A percentile compares a stretch with the other conserved stretches of the same genome.
Evolutionary conservation across 1,139 yeast genomes (phyloP).

Genomic region (Hyphopichia wangnamkhiaoensis): DNA sequence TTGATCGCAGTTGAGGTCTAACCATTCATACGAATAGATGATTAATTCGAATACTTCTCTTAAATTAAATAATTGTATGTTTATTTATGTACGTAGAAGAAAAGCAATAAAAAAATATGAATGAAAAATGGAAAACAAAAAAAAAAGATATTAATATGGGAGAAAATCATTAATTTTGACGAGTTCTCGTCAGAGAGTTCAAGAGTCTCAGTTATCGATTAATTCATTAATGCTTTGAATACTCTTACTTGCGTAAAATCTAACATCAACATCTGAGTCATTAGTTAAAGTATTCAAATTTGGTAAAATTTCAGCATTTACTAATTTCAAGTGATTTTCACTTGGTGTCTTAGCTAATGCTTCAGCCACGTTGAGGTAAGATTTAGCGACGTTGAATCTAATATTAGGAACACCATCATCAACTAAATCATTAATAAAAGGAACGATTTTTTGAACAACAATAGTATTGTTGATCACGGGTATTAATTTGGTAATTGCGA

Average conservation of each 20-base stretch:
- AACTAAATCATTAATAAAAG: conserved; percentile 72
- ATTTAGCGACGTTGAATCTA: conserved; percentile 90
- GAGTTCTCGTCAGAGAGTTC: neutral
- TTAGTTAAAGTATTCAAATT: conserved; percentile 62
- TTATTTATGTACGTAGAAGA: neutral
- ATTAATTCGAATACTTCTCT: too few species aligned
- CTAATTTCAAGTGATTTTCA: conserved; percentile 35
- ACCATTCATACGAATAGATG: too few species aligned
- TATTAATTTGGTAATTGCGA: conserved; percentile 79
- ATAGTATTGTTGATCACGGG: conserved; percentile 64
- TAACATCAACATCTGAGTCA: conserved; percentile 87
- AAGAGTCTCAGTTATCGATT: neutral
- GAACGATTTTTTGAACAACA: conserved; percentile 67
- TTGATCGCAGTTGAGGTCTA: too few species aligned
- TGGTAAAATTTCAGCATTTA: conserved; percentile 60
- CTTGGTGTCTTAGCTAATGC: conserved; percentile 37
- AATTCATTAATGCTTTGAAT: conserved; percentile 36
- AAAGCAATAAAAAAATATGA: neutral
- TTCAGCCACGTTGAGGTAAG: conserved; percentile 63
- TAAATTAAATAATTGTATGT: too few species aligned
- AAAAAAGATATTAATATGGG: too few species aligned
- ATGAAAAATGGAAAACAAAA: neutral
- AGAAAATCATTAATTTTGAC: conserved; percentile 1
- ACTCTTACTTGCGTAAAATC: conserved; percentile 76
- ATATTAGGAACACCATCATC: conserved; percentile 91